Conservation (phyloP, 306 rosid species). For the Dalbergia cultrata region DNA sequence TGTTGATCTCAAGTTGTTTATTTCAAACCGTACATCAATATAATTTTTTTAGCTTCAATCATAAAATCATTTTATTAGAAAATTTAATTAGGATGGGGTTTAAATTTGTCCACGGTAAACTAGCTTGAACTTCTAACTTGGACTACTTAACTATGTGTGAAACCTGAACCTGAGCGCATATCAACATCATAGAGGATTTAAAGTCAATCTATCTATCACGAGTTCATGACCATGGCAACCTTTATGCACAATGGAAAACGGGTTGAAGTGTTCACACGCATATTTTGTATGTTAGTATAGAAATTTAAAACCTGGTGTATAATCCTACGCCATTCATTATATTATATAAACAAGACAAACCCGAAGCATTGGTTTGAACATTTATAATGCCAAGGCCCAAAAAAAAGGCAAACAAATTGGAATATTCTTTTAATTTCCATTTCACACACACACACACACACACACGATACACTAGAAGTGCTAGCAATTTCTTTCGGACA, state of each 20-base stretch:
- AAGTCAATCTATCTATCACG: not conserved
- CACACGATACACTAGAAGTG: not conserved
- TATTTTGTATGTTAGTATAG: slow-evolving; percentile 12
- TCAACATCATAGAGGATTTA: slow-evolving; percentile 5
- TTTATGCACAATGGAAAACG: not conserved
- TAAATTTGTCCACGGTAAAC: not conserved
- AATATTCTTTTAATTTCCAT: slow-evolving; percentile 23
- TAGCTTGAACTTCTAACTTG: not conserved
- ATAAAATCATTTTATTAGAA: not conserved
- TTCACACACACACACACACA: not conserved
- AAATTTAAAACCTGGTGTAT: slow-evolving; percentile 41
- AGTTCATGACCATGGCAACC: not conserved
- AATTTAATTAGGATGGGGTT: not conserved
- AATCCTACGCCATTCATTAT: slow-evolving; percentile 41
- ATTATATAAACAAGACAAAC: slow-evolving; percentile 41
- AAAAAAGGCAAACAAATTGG: not conserved
- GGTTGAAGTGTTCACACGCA: not conserved
- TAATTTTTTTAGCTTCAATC: not conserved
- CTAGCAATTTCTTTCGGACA: not conserved
- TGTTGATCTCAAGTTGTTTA: not conserved
- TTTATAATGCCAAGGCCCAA: not conserved
- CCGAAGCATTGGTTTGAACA: slow-evolving; percentile 52
- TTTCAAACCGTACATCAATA: not conserved
- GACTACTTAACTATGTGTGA: not conserved
- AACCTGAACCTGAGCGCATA: not conserved